phyloP scores from a whole-genome alignment of 73 alveolate species.

The Paramecium sonneborni region DNA sequence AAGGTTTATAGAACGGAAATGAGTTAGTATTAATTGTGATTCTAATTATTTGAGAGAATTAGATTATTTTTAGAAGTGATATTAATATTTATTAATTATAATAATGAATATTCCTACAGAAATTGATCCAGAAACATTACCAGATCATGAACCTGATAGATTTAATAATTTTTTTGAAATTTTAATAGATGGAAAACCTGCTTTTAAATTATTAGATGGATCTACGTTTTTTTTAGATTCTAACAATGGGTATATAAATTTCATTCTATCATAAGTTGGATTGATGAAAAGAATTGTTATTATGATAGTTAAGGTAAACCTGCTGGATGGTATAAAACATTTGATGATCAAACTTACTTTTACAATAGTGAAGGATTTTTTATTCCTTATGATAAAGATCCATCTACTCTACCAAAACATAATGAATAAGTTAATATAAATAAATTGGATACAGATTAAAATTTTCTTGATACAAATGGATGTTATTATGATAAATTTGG shows the following conservation, averaged over 20 bases:
- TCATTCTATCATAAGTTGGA: slow-evolving; percentile 10
- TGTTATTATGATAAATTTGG: not conserved
- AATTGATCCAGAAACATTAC: not conserved
- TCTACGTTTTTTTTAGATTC: not conserved
- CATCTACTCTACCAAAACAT: not conserved
- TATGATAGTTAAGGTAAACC: not conserved
- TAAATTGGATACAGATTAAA: not conserved
- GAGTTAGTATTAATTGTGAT: not conserved
- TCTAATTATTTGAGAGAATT: not conserved
- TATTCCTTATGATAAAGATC: not conserved
- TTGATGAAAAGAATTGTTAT: not conserved
- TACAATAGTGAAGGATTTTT: not conserved
- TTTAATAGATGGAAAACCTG: not conserved
- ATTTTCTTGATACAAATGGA: not conserved
- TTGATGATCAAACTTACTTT: not conserved
- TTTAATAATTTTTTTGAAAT: not conserved
- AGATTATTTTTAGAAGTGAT: not conserved
- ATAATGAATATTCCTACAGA: not conserved
- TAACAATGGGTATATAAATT: not conserved
- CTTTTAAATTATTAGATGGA: not conserved
- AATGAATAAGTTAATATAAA: not conserved
- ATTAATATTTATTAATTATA: slow-evolving; percentile 2
- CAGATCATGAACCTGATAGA: not conserved
- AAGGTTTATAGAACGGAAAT: not conserved
- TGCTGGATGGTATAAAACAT: not conserved